Conservation (phyloP, 345 rosid genomes). For the Moricandia arvensis region DNA sequence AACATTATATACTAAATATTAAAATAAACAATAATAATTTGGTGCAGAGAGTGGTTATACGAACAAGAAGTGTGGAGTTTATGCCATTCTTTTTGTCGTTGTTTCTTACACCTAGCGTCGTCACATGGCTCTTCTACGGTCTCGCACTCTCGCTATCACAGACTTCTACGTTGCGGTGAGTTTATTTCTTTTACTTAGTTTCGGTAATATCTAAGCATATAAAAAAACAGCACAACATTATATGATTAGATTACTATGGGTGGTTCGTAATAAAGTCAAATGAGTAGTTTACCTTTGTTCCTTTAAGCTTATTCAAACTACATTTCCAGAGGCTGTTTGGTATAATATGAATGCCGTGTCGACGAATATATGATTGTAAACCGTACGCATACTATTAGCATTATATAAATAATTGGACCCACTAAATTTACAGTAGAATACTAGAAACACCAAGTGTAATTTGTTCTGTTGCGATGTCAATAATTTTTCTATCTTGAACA, state of each 20-base stretch:
- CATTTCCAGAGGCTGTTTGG: neutral
- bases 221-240: constrained; percentile 20
- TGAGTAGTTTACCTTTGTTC: constrained; percentile 15
- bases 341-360: constrained; percentile 13
- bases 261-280: neutral
- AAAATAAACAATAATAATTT: neutral
- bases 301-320: constrained; percentile 10
- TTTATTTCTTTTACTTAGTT: neutral
- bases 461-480: constrained; percentile 29
- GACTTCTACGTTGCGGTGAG: constrained; percentile 51
- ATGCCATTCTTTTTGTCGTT: constrained; percentile 59
- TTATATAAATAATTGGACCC: neutral
- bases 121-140: constrained; percentile 62
- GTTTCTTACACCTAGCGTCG: constrained; percentile 56
- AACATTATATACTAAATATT: constrained; percentile 8
- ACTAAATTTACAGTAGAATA: constrained; percentile 17
- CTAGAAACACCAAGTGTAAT: constrained; percentile 5
- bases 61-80: constrained; percentile 65
- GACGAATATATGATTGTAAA: constrained; percentile 23
- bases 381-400: constrained; percentile 14
- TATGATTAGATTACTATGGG: neutral
- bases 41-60: constrained; percentile 44
- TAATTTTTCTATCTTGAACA: neutral
- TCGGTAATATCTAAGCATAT: constrained; percentile 12
- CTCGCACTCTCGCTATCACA: constrained; percentile 44